Base-by-base conservation (phyloP, 257 asterid genomes). In the Przewalskia tangutica region DNA sequence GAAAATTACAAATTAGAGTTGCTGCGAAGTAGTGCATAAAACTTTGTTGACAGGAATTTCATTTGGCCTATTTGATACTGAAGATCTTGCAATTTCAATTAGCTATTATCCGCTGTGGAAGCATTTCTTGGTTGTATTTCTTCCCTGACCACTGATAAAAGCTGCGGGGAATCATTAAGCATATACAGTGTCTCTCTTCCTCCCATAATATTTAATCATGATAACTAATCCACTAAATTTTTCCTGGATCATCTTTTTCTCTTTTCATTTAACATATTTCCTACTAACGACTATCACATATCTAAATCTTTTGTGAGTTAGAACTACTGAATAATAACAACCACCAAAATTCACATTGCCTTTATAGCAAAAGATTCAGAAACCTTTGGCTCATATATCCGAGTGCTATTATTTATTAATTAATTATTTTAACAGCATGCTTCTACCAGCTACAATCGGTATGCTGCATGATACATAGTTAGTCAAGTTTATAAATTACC, bases 401-500 rank as follows among this genome's bases (percentile, higher is more conserved):
- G 2, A 48, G 14, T 75, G 79, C 44, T 23, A 73, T 75, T 50
- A 48, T 75, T 23, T 27, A 14, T 73, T 48, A 42, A 48, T 73
- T 20, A 73, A 27, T 27, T 27, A 27, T 73, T 42, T 18, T 9
- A 6, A 23, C n/a, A 18, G 59, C 62, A 7, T 11, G 79, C 44
- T 75, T 62, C 8, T 42, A 76, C 60, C 34, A 36, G 60, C 73
- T 77, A 58, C 60, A 63, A 63, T 32, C 18, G 55, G 60, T 54
- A 77, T 77, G n/a, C 40, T 17, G 23, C 32, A 55, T 50, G 14
- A 23, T 27, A 50, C 46, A 50, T 50, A 27, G 32, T 0, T 27
- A 18, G 32, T 16, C 62, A 75, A 50, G 14, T 75, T 50, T 7
- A 75, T 50, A 27, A 13, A 27, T 50, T 79, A 93, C 98, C 99